Conservation (phyloP, 1,284 basidiomycete species). For the Rhodotorula sp. region DNA sequence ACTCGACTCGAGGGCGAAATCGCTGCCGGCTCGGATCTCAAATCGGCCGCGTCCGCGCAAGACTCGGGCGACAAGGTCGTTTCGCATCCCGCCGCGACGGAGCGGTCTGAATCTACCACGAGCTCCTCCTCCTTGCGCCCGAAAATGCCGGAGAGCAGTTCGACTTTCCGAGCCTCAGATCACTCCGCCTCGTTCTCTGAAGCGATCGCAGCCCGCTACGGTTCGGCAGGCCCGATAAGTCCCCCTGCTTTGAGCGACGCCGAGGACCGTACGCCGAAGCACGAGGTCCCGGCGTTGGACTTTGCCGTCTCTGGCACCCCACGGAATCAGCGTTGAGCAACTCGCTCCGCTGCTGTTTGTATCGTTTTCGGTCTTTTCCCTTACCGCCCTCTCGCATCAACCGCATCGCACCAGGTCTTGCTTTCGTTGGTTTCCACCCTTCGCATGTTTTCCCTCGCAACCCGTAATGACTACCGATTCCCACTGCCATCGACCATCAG, state of each 20-base stretch:
- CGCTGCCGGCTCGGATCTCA: neutral
- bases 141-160: constrained; percentile 15
- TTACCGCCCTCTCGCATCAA: too few species aligned
- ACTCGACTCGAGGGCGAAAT: neutral
- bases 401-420: too few species aligned
- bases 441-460: too few species aligned
- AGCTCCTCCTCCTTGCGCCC: constrained; percentile 4
- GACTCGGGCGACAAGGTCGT: neutral
- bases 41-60: neutral
- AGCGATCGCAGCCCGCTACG: neutral
- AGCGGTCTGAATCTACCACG: neutral
- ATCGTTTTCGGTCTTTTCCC: too few species aligned
- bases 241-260: constrained; percentile 1
- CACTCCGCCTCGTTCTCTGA: constrained; percentile 2
- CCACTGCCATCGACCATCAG: too few species aligned
- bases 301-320: neutral
- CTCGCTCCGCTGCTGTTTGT: too few species aligned
- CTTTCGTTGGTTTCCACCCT: too few species aligned
- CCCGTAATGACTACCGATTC: too few species aligned
- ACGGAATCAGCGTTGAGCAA: too few species aligned
- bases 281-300: constrained; percentile 12
- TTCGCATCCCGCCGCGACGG: neutral
- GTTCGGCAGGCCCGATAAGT: too few species aligned
- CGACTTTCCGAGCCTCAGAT: constrained; percentile 21
- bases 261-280: constrained; percentile 10